Conservation (phyloP, 208 protist genomes). For the Leishmania martiniquensis region DNA sequence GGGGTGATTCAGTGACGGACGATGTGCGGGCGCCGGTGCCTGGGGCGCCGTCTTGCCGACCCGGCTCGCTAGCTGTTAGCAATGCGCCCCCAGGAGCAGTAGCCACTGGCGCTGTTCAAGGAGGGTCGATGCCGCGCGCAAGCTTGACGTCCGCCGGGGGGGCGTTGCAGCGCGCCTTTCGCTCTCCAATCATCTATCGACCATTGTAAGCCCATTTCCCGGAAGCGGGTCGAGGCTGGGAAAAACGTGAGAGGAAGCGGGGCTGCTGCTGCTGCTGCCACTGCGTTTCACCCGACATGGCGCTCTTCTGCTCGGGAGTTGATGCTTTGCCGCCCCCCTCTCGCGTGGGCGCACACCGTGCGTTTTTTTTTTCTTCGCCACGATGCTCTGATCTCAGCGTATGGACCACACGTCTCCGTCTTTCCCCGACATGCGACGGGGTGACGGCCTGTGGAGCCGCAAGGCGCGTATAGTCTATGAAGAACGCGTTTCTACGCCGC, state of each 20-base stretch:
- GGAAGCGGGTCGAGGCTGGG: background rate
- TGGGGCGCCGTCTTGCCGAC: background rate
- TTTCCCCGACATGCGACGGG: background rate
- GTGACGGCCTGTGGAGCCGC: background rate
- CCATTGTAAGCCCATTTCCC: background rate
- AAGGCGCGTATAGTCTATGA: background rate
- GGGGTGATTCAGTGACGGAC: background rate
- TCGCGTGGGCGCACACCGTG: background rate
- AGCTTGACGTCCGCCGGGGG: background rate
- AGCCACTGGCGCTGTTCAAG: too few species aligned
- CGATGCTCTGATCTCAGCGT: too few species aligned
- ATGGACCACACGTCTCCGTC: too few species aligned
- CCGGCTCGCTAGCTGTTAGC: background rate
- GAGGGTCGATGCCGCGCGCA: background rate
- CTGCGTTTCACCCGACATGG: too few species aligned
- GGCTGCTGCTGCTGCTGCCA: background rate
- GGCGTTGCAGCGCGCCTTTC: background rate
- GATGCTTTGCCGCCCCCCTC: too few species aligned
- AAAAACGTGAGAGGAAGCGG: background rate
- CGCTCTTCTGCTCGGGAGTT: too few species aligned
- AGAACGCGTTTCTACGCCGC: background rate
- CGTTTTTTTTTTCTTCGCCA: background rate
- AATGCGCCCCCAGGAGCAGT: background rate
- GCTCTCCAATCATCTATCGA: slow-evolving; percentile 25
- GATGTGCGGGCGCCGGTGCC: background rate